A percentile compares a stretch with the other conserved stretches of the same genome.
phyloP scores from a whole-genome alignment of 2,329 filamentous ascomycete genomes.

The Alternaria sp. region DNA sequence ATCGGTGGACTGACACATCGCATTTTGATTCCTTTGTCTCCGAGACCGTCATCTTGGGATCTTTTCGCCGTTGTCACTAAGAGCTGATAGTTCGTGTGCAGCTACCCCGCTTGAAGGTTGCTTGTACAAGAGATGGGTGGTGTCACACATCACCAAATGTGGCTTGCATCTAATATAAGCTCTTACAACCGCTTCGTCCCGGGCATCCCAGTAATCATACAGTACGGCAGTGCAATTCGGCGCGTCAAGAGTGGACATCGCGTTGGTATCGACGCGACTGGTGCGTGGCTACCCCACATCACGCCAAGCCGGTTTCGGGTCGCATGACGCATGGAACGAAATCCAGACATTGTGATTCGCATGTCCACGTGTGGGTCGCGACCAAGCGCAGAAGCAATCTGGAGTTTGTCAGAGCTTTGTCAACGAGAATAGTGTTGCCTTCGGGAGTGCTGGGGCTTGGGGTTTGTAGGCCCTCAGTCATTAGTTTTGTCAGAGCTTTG shows the following conservation, averaged over 20 bases:
- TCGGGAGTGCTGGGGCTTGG: too few relatives aligned
- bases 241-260: constrained; percentile 8
- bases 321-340: constrained; percentile 17
- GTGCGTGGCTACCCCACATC: constrained; percentile 37
- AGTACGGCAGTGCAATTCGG: constrained; percentile 34
- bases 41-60: constrained; percentile 35
- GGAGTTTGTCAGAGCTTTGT: constrained; percentile 29
- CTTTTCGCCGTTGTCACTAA: not conserved
- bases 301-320: constrained; percentile 21
- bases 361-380: constrained; percentile 6
- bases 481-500: constrained; percentile 26
- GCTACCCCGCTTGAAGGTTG: not conserved
- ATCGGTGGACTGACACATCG: constrained; percentile 42
- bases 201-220: constrained; percentile 4
- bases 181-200: not conserved
- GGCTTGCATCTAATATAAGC: constrained; percentile 12
- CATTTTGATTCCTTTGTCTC: constrained; percentile 42
- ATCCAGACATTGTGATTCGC: constrained; percentile 20
- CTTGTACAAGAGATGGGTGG: not conserved
- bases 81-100: not conserved
- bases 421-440: not conserved
- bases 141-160: not conserved
- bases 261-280: not conserved
- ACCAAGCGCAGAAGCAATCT: not conserved
- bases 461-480: too few relatives aligned